These are phyloP conservation scores for Eucommia ulmoides DNA, from an alignment of 257 asterid species.

Conservation along the genomic window DNA sequence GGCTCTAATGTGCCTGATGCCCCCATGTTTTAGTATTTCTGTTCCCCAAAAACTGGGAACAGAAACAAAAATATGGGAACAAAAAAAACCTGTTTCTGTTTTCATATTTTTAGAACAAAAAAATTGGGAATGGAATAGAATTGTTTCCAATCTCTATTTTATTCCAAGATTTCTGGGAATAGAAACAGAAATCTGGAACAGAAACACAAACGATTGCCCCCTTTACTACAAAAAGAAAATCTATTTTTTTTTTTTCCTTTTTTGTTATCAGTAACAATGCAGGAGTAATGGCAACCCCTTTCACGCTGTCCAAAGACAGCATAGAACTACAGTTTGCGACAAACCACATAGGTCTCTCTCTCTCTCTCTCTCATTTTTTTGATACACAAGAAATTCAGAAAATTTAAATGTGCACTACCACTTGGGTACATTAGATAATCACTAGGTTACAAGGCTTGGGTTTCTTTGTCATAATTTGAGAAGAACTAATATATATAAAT, in stretches of 20 bases:
- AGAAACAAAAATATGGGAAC: no score
- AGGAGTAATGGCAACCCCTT: conserved; percentile 70
- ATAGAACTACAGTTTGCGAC: conserved; percentile 86
- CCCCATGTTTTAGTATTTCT: neutral
- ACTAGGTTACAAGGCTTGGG: no score
- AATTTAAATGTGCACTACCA: neutral
- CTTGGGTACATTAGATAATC: no score
- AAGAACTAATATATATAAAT: no score
- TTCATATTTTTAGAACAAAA: no score
- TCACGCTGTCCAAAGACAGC: conserved; percentile 61
- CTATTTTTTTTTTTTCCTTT: conserved; percentile 11
- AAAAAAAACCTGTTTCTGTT: no score
- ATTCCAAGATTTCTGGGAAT: no score
- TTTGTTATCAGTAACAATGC: conserved; percentile 62
- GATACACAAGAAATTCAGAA: neutral
- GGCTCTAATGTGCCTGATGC: neutral
- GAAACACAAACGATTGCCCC: neutral
- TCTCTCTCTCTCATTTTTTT: neutral
- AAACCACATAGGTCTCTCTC: conserved; percentile 54
- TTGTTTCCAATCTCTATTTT: no score
- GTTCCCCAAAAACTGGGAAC: neutral
- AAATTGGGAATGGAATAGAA: no score
- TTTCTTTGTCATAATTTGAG: neutral
- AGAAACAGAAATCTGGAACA: no score
- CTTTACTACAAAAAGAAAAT: no score